Evolutionary conservation across 2,329 filamentous ascomycete species (phyloP), one percentile per base, ranked within the genome.

Genomic region (Epicoccum sorghinum): DNA sequence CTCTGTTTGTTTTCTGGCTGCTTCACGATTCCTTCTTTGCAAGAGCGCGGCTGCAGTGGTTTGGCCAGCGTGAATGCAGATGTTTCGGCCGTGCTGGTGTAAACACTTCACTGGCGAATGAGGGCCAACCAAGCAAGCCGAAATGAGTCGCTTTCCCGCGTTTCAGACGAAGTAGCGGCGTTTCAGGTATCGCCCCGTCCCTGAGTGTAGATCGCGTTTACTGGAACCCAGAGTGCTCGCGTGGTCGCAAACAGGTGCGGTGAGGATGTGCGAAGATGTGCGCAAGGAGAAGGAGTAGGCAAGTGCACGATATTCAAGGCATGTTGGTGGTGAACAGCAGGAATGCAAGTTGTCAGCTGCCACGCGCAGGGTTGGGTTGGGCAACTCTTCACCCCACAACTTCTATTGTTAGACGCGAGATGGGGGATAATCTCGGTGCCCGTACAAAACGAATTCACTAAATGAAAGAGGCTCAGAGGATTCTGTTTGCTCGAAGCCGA

Each of bases 141-240:
- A 71, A 60, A 67, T 70, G 67, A 71, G 61, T 54, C 60, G 61
- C 59, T 60, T 49, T 59, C 45, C 47, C 52, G 62, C 52, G 72
- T 74, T 73, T 74, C 71, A 74, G 66, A 47, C 39, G 44, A 48
- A 44, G 52, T 62, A 53, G 59, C 53, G 52, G 66, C 45, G 68
- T 73, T 74, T 73, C 71, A 71, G 62, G 47, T 55, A 10, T 54
- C 39, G 44, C 51, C 44, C 32, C 33, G 33, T 35, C 39, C 43
- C 9, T 37, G 30, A 36, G 24, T 50, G 52, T 55, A 46, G 46
- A 36, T 37, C 32, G 25, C n/a, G 41, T 46, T 36, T 32, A 50
- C 32, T 37, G 37, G 46, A 50, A 37, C 52, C 52, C 47, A 30
- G 13, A 24, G 32, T 46, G 42, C 46, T 36, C 52, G 46, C 46